Evolutionary conservation across 2,329 filamentous ascomycete species (phyloP), one percentile per base, ranked within the genome.

Genomic region (Dactylellina leptospora): DNA sequence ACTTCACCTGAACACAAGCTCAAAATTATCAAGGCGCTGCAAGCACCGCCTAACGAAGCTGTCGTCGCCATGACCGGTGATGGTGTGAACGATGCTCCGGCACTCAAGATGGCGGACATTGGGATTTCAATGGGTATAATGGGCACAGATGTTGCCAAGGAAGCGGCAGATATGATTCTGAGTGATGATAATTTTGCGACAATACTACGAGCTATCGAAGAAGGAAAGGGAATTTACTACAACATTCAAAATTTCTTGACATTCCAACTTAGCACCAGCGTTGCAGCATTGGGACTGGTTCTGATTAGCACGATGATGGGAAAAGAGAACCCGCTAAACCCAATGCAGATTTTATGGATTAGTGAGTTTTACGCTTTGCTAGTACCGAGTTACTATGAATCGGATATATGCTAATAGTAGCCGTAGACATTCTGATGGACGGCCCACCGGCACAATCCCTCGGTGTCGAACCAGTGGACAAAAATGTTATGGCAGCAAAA

Each of bases 291-390:
- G 75, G 92, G 90, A 66, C 84, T 99, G 59, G 95, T 99, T 16
- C 87, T 99, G 75, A 81, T 99, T 77, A 97, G 93, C 83, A 97
- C 92, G 27, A 90, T 91, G 76, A 85, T 97, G 73, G 95, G 95
- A 38, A 95, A 96, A 82, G 93, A 92, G 81, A 96, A 95, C 79
- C 96, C 95, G 47, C 84, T 99, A 72, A 99, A 99, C 79, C 92
- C 95, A 53, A 99, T 99, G 95, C 95, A 99, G 82, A 99, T 99
- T 82, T 85, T 99, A 42, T 99, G 95, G 95, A 99, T 99, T 78
- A 99, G 93, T 97, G 83, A 82, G 92, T 86, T 10, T 4, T 51
- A 33, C 50, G 22, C 27, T 22, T 53, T 25, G 3, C n/a, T n/a
- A n/a, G 16, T 4, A 25, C 9, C 45, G 2, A 27, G 25, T 33